phyloP scores from a whole-genome alignment of 2,329 filamentous ascomycete genomes.

The Colletotrichum camelliae region DNA sequence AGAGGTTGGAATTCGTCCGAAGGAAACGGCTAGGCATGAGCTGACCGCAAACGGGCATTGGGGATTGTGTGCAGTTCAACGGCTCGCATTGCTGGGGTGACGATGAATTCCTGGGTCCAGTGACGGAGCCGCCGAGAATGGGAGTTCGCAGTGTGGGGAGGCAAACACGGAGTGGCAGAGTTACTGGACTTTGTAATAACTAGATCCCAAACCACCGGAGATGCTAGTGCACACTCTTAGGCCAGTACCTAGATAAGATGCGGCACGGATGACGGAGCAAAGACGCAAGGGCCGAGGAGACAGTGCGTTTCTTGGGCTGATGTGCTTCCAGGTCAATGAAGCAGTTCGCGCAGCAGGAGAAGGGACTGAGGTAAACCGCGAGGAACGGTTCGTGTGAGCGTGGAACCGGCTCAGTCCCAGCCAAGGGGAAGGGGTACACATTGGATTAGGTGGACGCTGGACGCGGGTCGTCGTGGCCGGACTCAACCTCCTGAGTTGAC shows the following conservation, averaged over 20 bases:
- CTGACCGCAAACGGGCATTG: not conserved
- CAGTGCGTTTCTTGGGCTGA: not conserved
- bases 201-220: not conserved
- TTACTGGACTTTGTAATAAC: not conserved
- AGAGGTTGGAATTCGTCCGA: not conserved
- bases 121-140: not conserved
- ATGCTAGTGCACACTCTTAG: not conserved
- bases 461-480: not conserved
- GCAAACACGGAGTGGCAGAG: not conserved
- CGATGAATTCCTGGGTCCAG: not conserved
- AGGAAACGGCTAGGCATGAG: not conserved
- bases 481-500: not conserved
- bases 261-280: not conserved
- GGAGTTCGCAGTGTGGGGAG: not conserved
- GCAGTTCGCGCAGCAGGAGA: not conserved
- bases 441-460: not conserved
- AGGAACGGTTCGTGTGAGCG: not conserved
- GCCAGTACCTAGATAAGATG: not conserved
- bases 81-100: not conserved
- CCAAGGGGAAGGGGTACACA: not conserved
- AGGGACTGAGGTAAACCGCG: not conserved
- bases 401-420: not conserved
- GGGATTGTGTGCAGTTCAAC: not conserved
- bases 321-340: not conserved
- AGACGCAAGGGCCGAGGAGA: not conserved